Evolutionary conservation across 1,284 basidiomycete genomes (phyloP).

Genomic region (Pisolithus thermaeus): DNA sequence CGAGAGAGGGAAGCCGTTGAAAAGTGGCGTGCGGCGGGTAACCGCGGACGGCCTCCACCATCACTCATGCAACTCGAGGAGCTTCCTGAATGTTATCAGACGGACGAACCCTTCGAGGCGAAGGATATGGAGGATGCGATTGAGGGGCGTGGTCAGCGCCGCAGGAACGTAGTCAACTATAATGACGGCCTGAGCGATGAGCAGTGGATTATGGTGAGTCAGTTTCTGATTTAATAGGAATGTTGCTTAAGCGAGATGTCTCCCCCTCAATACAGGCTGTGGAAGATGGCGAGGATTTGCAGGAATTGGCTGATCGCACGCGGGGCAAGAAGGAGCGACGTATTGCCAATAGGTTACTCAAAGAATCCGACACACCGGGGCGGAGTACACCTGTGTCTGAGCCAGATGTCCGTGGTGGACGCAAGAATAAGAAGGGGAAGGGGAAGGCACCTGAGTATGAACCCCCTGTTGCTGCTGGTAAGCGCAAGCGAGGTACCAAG

Average conservation of each 20-base stretch:
- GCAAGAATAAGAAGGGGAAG: conserved; percentile 66
- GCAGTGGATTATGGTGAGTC: conserved; percentile 72
- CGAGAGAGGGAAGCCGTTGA: conserved; percentile 70
- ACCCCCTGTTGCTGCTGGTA: conserved; percentile 40
- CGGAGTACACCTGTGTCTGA: conserved; percentile 61
- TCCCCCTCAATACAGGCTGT: conserved; percentile 51
- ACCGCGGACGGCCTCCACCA: conserved; percentile 75
- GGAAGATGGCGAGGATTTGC: conserved; percentile 83
- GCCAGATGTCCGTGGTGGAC: conserved; percentile 46
- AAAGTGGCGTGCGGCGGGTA: conserved; percentile 70
- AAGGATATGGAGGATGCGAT: conserved; percentile 63
- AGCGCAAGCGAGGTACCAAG: conserved; percentile 70
- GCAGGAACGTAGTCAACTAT: conserved; percentile 83
- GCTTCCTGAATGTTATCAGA: conserved; percentile 89
- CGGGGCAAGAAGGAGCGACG: conserved; percentile 61
- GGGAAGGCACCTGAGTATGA: conserved; percentile 50
- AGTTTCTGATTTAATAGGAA: conserved; percentile 13
- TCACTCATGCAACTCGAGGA: conserved; percentile 86
- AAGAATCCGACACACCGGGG: conserved; percentile 47
- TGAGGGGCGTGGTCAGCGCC: conserved; percentile 82
- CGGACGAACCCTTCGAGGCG: conserved; percentile 71
- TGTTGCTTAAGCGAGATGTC: neutral
- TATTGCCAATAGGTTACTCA: conserved; percentile 45
- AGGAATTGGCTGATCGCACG: conserved; percentile 62
- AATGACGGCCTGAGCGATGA: conserved; percentile 94